These are phyloP conservation scores for Crataegus laevigata DNA, from an alignment of 306 rosid genomes.

Conservation along the genomic window DNA sequence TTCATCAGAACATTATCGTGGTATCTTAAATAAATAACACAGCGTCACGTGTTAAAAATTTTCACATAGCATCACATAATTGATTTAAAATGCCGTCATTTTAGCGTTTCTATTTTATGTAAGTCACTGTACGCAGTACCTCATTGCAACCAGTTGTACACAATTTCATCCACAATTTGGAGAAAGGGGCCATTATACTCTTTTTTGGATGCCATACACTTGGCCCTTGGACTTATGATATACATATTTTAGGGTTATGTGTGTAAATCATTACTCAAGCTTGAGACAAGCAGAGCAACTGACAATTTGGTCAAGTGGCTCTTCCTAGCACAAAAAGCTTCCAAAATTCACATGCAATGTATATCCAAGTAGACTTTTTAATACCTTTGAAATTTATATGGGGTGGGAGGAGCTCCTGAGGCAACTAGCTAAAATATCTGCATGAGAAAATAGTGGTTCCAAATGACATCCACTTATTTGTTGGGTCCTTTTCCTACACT, in stretches of 20 bases:
- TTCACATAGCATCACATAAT: no score
- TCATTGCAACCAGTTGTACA: not conserved
- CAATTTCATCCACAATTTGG: not conserved
- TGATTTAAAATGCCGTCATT: no score
- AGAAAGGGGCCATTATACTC: not conserved
- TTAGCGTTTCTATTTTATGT: not conserved
- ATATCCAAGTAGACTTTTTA: not conserved
- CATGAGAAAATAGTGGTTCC: not conserved
- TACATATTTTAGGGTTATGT: not conserved
- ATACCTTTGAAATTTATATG: not conserved
- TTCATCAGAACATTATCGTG: fast-evolving
- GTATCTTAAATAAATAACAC: no score
- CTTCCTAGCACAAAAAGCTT: slow-evolving; percentile 1
- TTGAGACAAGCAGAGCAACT: not conserved
- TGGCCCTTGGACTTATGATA: not conserved
- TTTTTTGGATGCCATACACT: not conserved
- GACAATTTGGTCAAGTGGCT: not conserved
- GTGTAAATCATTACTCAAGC: not conserved
- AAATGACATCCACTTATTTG: not conserved
- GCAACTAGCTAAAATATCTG: not conserved
- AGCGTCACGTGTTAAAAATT: no score
- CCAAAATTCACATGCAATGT: not conserved
- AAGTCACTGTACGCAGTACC: not conserved
- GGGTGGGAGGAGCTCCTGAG: not conserved
- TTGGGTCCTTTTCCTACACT: not conserved